phyloP scores from a whole-genome alignment of 306 rosid genomes.

The Phaseolus lunatus region DNA sequence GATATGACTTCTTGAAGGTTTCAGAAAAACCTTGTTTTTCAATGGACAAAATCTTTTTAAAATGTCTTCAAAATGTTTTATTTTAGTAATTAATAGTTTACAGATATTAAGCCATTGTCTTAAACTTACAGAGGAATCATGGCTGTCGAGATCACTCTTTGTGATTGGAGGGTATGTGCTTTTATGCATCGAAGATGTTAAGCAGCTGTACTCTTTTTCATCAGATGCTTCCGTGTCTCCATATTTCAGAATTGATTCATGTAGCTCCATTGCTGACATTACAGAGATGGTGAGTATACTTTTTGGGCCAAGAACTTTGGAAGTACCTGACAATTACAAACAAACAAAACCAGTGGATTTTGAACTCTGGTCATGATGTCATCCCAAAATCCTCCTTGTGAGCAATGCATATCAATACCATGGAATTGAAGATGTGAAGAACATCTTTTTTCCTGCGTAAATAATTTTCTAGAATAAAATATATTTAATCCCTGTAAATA shows the following conservation, averaged over 20 bases:
- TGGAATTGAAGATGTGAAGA: slow-evolving; percentile 6
- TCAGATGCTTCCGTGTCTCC: slow-evolving; percentile 57
- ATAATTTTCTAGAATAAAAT: not conserved
- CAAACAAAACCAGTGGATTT: slow-evolving; percentile 15
- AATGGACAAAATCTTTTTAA: slow-evolving; percentile 8
- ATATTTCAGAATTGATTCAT: slow-evolving; percentile 74
- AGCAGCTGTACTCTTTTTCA: slow-evolving; percentile 65
- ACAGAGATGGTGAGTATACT: slow-evolving; percentile 68
- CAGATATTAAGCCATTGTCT: slow-evolving; percentile 38
- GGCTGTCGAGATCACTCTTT: slow-evolving; percentile 86
- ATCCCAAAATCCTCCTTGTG: slow-evolving; percentile 6
- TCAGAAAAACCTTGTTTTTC: not conserved
- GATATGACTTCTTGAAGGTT: slow-evolving; percentile 15
- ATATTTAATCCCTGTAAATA: not conserved
- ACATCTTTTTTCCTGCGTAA: not conserved
- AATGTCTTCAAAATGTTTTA: not conserved
- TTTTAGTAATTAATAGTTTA: slow-evolving; percentile 33
- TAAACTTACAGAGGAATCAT: slow-evolving; percentile 61
- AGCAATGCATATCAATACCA: not conserved
- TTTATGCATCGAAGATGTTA: slow-evolving; percentile 77
- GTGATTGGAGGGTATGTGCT: slow-evolving; percentile 69
- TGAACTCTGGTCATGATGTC: slow-evolving; percentile 19
- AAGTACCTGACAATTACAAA: slow-evolving; percentile 24
- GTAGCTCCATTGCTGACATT: slow-evolving; percentile 72
- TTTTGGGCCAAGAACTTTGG: not conserved